Evolutionary conservation across 139 green algal genomes (phyloP).

Genomic region (Pycnococcus provasolii): DNA sequence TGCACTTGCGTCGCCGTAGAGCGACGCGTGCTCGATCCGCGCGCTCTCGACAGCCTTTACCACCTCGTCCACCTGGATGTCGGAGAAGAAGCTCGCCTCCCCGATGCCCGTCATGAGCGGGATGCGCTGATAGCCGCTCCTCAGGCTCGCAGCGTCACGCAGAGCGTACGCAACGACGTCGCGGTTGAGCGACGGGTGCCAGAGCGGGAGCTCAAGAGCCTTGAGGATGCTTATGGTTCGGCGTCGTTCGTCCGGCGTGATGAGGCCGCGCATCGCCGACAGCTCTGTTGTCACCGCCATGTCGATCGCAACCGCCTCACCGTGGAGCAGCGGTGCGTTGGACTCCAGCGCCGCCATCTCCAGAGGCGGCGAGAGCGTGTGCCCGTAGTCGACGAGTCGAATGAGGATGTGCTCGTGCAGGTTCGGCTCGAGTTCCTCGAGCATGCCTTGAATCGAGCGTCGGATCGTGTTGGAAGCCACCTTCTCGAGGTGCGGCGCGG

Average conservation of each 20-base stretch:
- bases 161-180: constrained; percentile 38
- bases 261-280: constrained; percentile 24
- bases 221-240: constrained; percentile 32
- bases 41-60: background rate
- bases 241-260: constrained; percentile 24
- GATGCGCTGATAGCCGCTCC: constrained; percentile 35
- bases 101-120: constrained; percentile 40
- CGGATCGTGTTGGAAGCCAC: constrained; percentile 27
- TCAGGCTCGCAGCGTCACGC: constrained; percentile 26
- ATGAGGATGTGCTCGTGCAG: constrained; percentile 41
- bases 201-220: constrained; percentile 28
- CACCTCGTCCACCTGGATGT: constrained; percentile 10
- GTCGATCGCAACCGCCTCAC: constrained; percentile 47
- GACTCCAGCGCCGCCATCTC: constrained; percentile 41
- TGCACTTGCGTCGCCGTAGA: no score
- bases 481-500: no score
- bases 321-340: constrained; percentile 34
- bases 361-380: constrained; percentile 40
- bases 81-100: constrained; percentile 35
- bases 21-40: no score
- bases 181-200: constrained; percentile 30
- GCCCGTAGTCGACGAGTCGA: constrained; percentile 44
- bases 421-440: constrained; percentile 48
- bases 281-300: constrained; percentile 46
- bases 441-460: constrained; percentile 42